phyloP scores from a whole-genome alignment of 495 filamentous ascomycete species.

The Penicillium pulvis region DNA sequence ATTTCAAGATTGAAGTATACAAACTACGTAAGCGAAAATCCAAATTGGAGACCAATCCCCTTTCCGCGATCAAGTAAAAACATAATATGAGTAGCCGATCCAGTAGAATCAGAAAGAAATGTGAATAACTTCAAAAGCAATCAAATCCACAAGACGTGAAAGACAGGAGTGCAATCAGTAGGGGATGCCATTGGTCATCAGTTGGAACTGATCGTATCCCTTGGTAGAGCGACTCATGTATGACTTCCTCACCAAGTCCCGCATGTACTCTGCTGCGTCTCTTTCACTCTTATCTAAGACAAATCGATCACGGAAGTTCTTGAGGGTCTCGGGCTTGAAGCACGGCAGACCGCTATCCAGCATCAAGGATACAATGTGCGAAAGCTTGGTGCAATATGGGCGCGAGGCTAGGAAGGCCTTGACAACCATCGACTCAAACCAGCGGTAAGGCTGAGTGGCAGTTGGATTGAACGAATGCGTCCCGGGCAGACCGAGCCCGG shows the following conservation, averaged over 20 bases:
- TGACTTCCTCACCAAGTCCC: slow-evolving; percentile 82
- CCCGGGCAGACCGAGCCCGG: slow-evolving; percentile 36
- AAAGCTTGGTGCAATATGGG: slow-evolving; percentile 80
- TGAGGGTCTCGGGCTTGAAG: slow-evolving; percentile 95
- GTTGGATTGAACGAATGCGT: slow-evolving; percentile 50
- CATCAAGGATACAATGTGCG: slow-evolving; percentile 90
- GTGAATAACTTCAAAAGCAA: neutral
- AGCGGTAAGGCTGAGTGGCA: slow-evolving; percentile 83
- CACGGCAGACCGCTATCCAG: slow-evolving; percentile 94
- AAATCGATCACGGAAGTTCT: slow-evolving; percentile 90
- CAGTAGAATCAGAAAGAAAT: neutral
- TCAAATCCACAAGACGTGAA: neutral
- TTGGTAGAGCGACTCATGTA: slow-evolving; percentile 86
- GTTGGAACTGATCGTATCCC: slow-evolving; percentile 95
- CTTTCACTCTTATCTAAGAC: slow-evolving; percentile 90
- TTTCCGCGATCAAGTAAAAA: too few species aligned
- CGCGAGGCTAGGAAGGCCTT: slow-evolving; percentile 95
- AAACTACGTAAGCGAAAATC: too few species aligned
- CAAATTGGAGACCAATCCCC: too few species aligned
- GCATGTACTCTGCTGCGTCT: slow-evolving; percentile 94
- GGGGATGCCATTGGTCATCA: slow-evolving; percentile 96
- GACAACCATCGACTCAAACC: slow-evolving; percentile 94
- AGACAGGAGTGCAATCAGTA: slow-evolving; percentile 52
- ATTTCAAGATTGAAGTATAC: too few species aligned
- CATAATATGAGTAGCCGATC: too few species aligned